Conservation (phyloP, 202 grass and related monocot species). For the Zizania palustris region DNA sequence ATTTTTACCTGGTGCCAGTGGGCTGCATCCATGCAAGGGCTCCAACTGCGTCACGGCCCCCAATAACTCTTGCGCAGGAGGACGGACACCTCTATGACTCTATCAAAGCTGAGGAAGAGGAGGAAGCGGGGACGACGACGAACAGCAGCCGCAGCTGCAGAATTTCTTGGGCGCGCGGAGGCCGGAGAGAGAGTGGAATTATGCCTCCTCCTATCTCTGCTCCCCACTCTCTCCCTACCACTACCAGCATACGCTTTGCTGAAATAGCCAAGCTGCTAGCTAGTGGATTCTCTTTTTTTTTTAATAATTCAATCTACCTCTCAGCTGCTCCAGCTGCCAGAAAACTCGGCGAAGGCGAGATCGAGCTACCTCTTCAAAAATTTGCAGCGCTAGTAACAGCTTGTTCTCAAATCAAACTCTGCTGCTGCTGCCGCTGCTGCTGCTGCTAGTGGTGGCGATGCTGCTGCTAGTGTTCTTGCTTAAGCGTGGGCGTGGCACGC, state of each 20-base stretch:
- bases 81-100: background rate
- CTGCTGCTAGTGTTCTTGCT: background rate
- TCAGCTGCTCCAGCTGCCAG: slow-evolving; percentile 28
- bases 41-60: slow-evolving; percentile 18
- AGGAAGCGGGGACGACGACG: slow-evolving; percentile 36
- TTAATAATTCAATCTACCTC: slow-evolving; percentile 44
- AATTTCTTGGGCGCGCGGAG: slow-evolving; percentile 49
- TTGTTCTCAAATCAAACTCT: slow-evolving; percentile 22
- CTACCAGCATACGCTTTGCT: slow-evolving; percentile 42
- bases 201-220: slow-evolving; percentile 31
- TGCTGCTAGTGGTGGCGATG: slow-evolving; percentile 11
- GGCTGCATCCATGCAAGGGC: slow-evolving; percentile 74
- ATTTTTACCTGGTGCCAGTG: slow-evolving; percentile 84
- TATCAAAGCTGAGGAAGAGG: background rate
- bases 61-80: slow-evolving; percentile 30
- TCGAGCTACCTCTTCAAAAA: background rate
- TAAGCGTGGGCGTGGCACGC: too few relatives aligned
- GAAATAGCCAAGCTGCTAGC: slow-evolving; percentile 43
- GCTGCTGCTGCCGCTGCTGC: slow-evolving; percentile 12
- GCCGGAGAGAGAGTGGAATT: slow-evolving; percentile 46
- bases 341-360: background rate
- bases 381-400: slow-evolving; percentile 14
- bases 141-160: slow-evolving; percentile 6
- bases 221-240: background rate
- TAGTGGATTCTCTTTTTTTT: slow-evolving; percentile 52